Conservation (phyloP, 371 early-diverging fungal genomes). For the Syncephalastrum sp. region DNA sequence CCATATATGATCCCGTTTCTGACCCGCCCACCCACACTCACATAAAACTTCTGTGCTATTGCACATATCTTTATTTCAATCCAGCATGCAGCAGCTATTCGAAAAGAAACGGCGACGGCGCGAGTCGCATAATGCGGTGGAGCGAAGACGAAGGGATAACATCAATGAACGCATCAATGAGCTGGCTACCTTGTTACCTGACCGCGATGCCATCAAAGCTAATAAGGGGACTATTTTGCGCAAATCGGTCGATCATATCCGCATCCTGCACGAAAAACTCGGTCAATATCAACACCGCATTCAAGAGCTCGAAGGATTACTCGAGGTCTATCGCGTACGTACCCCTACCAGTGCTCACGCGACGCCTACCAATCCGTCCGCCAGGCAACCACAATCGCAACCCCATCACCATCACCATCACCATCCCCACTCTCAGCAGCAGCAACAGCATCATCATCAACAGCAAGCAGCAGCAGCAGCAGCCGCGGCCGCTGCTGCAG, state of each 20-base stretch:
- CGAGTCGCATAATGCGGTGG: constrained; percentile 62
- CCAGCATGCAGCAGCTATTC: constrained; percentile 43
- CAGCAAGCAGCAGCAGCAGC: constrained; percentile 10
- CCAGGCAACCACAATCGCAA: background rate
- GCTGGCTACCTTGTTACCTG: constrained; percentile 43
- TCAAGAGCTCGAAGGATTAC: constrained; percentile 63
- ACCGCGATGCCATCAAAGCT: constrained; percentile 58
- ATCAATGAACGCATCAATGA: constrained; percentile 90
- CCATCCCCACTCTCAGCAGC: background rate
- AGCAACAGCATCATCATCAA: constrained; percentile 7
- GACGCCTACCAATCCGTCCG: background rate
- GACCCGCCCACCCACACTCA: background rate
- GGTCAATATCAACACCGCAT: constrained; percentile 58
- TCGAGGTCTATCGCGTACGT: constrained; percentile 33
- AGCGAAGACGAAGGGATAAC: constrained; percentile 90
- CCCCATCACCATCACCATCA: background rate
- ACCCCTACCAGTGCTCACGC: background rate
- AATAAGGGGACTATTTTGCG: constrained; percentile 83
- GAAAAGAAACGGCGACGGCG: constrained; percentile 40
- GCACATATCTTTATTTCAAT: background rate
- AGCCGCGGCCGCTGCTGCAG: constrained; percentile 10
- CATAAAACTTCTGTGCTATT: too few relatives aligned
- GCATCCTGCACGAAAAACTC: constrained; percentile 59
- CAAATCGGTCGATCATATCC: constrained; percentile 88
- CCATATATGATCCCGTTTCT: background rate